Percentiles rank a stretch among this genome's conserved stretches.
These are phyloP conservation scores for Fusarium nanum DNA, from an alignment of 2,329 filamentous ascomycete species.

Conservation along the genomic window DNA sequence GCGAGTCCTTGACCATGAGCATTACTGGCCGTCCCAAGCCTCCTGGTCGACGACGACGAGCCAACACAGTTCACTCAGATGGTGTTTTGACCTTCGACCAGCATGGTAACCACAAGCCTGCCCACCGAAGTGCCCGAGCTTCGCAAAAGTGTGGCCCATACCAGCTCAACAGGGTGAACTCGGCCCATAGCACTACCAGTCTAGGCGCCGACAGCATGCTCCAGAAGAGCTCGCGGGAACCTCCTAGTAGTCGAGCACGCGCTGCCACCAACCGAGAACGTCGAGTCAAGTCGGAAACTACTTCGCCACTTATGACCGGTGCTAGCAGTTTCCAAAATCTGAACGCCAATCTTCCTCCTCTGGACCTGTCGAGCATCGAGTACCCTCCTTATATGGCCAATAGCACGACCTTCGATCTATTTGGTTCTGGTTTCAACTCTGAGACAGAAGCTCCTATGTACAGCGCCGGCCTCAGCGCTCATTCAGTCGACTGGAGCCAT, in stretches of 20 bases:
- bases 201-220: constrained; percentile 58
- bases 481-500: constrained; percentile 60
- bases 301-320: constrained; percentile 67
- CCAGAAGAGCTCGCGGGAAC: constrained; percentile 53
- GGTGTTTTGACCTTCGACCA: constrained; percentile 69
- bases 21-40: constrained; percentile 54
- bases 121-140: constrained; percentile 69
- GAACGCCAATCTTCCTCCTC: constrained; percentile 64
- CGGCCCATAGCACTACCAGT: constrained; percentile 65
- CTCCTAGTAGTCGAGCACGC: constrained; percentile 52
- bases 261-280: constrained; percentile 59
- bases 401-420: constrained; percentile 63
- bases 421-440: constrained; percentile 59
- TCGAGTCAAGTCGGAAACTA: constrained; percentile 70
- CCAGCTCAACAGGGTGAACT: constrained; percentile 68
- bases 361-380: constrained; percentile 69
- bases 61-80: constrained; percentile 72
- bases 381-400: constrained; percentile 62
- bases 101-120: constrained; percentile 72
- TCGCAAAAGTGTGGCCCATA: constrained; percentile 73
- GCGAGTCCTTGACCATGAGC: constrained; percentile 51
- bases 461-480: constrained; percentile 70
- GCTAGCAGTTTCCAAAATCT: constrained; percentile 63
- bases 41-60: constrained; percentile 63
- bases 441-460: constrained; percentile 69